phyloP scores from a whole-genome alignment of 257 asterid species.

The Gentiana macrophylla region DNA sequence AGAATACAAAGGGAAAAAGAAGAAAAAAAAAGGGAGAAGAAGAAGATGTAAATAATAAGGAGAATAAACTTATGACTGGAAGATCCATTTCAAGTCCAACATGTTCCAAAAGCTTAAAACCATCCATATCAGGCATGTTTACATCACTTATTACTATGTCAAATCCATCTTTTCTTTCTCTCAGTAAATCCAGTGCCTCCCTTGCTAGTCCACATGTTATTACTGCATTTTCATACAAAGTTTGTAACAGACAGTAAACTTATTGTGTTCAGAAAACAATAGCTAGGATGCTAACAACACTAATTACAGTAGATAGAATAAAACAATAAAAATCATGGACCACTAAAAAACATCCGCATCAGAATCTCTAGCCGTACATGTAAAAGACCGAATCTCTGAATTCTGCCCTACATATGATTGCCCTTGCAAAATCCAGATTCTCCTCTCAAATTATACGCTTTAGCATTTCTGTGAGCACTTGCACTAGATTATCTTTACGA shows the following conservation, averaged over 20 bases:
- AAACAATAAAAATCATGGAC: no score
- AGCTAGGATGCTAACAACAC: background rate
- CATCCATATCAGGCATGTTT: slow-evolving; percentile 99
- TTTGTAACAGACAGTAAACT: background rate
- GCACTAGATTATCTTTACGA: no score
- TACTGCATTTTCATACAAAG: slow-evolving; percentile 38
- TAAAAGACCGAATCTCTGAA: no score
- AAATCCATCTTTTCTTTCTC: slow-evolving; percentile 71
- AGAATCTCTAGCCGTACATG: no score
- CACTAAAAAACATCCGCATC: no score
- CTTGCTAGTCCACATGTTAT: slow-evolving; percentile 68
- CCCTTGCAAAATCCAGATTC: no score
- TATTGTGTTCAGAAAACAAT: background rate
- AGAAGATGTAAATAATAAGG: background rate
- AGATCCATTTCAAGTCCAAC: slow-evolving; percentile 98
- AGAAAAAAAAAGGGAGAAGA: background rate
- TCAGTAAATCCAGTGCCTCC: slow-evolving; percentile 67
- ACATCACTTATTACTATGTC: slow-evolving; percentile 94
- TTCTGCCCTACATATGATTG: no score
- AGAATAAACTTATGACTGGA: slow-evolving; percentile 77
- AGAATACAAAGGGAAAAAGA: background rate
- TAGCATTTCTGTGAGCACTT: no score
- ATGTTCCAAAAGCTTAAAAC: slow-evolving; percentile 87
- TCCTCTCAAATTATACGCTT: no score
- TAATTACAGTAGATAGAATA: no score